Evolutionary conservation across 441 rosid genomes (phyloP).

Genomic region (Pelargonium cotyledonis): DNA sequence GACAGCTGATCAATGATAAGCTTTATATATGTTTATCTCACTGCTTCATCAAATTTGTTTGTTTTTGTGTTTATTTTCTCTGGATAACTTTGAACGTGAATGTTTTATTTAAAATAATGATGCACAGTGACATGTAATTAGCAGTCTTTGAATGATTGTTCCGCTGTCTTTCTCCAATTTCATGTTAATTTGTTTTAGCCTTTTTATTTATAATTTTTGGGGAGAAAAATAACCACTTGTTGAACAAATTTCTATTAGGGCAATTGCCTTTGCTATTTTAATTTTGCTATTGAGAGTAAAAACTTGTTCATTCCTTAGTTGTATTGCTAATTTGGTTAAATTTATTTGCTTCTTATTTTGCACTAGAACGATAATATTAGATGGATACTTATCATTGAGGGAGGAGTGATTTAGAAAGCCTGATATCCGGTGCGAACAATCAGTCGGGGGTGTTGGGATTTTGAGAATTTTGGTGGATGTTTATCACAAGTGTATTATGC

Average conservation of each 20-base stretch:
- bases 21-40: not conserved
- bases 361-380: no score
- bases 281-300: not conserved
- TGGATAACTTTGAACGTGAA: not conserved
- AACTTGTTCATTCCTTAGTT: no score
- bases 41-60: not conserved
- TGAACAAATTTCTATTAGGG: not conserved
- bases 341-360: no score
- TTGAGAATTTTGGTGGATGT: no score
- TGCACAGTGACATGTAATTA: not conserved
- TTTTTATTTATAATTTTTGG: not conserved
- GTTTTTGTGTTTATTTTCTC: not conserved
- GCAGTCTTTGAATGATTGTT: not conserved
- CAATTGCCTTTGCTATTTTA: not conserved
- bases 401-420: no score
- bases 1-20: constrained; percentile 1
- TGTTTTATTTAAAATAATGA: not conserved
- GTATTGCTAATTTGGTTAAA: no score
- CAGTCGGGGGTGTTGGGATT: no score
- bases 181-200: not conserved
- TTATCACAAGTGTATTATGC: no score
- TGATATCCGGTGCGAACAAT: no score
- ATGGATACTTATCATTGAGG: no score
- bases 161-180: not conserved
- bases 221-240: not conserved